Conservation (phyloP, 371 early-diverging fungal species). For the Syncephalastrum contaminatum region DNA sequence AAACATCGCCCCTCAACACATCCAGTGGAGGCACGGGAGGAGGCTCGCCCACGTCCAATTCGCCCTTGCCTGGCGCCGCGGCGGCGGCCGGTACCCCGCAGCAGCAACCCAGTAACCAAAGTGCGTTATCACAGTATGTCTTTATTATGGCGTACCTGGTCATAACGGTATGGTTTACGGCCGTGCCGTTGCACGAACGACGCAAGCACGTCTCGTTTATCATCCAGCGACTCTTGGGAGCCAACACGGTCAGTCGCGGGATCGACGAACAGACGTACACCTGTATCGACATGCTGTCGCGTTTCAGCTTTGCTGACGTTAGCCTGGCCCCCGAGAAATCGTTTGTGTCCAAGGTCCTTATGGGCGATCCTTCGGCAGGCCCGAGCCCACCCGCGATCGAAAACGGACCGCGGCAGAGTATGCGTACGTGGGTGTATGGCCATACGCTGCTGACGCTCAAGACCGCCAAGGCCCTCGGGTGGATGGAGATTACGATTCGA, state of each 20-base stretch:
- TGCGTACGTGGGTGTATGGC: constrained; percentile 82
- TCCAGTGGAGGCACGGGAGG: constrained; percentile 9
- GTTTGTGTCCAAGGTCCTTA: constrained; percentile 36
- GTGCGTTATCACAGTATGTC: constrained; percentile 75
- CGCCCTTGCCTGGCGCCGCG: constrained; percentile 10
- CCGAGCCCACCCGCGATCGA: neutral
- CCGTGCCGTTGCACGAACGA: constrained; percentile 71
- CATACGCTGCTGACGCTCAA: constrained; percentile 77
- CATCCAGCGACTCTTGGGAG: constrained; percentile 66
- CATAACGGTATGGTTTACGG: constrained; percentile 85
- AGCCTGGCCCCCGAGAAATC: constrained; percentile 58
- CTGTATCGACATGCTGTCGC: constrained; percentile 91
- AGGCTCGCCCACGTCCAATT: constrained; percentile 20
- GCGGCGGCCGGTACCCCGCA: constrained; percentile 3
- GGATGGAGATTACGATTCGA: constrained; percentile 83
- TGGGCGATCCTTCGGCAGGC: constrained; percentile 27
- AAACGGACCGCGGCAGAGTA: constrained; percentile 35
- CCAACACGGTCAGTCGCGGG: constrained; percentile 36
- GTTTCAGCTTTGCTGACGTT: constrained; percentile 79
- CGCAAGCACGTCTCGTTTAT: constrained; percentile 82
- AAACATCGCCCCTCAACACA: constrained; percentile 25
- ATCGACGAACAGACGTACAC: constrained; percentile 84
- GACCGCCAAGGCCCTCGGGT: constrained; percentile 62
- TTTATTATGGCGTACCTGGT: constrained; percentile 90
- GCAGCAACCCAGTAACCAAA: constrained; percentile 19